Base-by-base conservation (phyloP, 257 asterid species). In the Penstemon newberryi region DNA sequence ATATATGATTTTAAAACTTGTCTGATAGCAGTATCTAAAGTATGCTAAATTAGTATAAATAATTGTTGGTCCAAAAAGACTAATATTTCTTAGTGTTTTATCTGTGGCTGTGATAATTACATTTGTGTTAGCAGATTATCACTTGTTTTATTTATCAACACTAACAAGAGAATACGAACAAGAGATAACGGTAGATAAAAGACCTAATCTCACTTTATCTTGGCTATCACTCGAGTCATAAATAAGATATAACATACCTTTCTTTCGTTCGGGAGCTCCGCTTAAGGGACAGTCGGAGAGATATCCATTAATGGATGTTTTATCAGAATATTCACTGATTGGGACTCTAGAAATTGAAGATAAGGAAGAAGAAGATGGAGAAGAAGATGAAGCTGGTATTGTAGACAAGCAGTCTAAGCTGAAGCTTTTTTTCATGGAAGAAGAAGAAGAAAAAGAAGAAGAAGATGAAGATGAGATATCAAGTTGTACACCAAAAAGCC, bases 401-500 rank as follows among this genome's bases (percentile, higher is more conserved):
- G 79, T 52, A 6, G 78, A 55, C 56, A 89, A 70, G 81, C 90
- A 82, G 44, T 87, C 97, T 62, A 85, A 46, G 84, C 95, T 89
- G 78, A 91, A 82, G 78, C 92, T 82, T 80, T 87, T 91, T 87
- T 87, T 87, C 50, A 87, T 68, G 53, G 75, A 65, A 66, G 56
- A 61, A 43, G 81, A 56, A 9, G 69, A 70, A 9, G 69, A 70
- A 42, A 78, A 56, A 50, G 76, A 15, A 19, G 33, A 25, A 54
- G 77, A 49, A n/a, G 71, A 53, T 65, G 76, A 51, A 2, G 89
- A 75, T 15, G 67, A 19, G 39, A 69, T 70, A 38, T 85, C 83
- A 56, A 91, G 83, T 39, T 87, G 94, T 0, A 89, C 96, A 2
- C 97, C 97, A 71, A 91, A 91, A 7, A 91, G 81, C 73, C 86